Base-by-base conservation (phyloP, 1,139 yeast species). In the Blastobotrys malaysiensis region DNA sequence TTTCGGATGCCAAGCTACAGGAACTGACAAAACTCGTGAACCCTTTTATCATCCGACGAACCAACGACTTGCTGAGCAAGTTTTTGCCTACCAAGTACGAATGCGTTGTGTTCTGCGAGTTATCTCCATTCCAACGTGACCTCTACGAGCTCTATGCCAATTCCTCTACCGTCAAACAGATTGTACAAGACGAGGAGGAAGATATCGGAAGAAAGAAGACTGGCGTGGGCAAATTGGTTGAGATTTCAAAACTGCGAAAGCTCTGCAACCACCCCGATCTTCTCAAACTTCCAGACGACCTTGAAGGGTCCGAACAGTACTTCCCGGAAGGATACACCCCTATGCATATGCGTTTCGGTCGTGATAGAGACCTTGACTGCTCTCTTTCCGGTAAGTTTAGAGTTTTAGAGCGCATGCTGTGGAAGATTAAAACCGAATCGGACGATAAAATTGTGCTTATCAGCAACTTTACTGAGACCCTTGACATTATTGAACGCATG, bases 81-180 rank as follows among this genome's bases (percentile, higher is more conserved):
- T 93, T 93, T 66, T 76, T 93, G 55, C 99, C 99, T 0, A 88
- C 95, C 61, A 93, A 93, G 69, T 91, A 90, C 68, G 99, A 93
- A 69, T 96, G 93, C 69, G 99, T 93, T 46, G 85, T 93, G 14
- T 93, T 93, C 68, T 91, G 95, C 55, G 86, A 85, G 27, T 74
- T 93, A 55, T 80, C 95, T 1, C 90, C 90, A 1, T 78, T 91
- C 73, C 99, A 93, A 69, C 74, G 76, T 54, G 70, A 77, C 1
- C 69, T 93, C 1, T 93, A 93, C 66, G 75, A 81, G 55, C 86
- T 86, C 64, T 88, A 88, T 62, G 80, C 90, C 51, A 81, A 88
- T 5, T 86, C 96, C 1, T 91, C 95, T 1, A 95, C 86, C 52
- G 86, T 89, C 60, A 81, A 78, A 54, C 82, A 80, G 59, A 71